Percentiles rank a stretch among this genome's conserved stretches.
Evolutionary conservation across 2,329 filamentous ascomycete species (phyloP).

Genomic region (Aspergillus sp.): DNA sequence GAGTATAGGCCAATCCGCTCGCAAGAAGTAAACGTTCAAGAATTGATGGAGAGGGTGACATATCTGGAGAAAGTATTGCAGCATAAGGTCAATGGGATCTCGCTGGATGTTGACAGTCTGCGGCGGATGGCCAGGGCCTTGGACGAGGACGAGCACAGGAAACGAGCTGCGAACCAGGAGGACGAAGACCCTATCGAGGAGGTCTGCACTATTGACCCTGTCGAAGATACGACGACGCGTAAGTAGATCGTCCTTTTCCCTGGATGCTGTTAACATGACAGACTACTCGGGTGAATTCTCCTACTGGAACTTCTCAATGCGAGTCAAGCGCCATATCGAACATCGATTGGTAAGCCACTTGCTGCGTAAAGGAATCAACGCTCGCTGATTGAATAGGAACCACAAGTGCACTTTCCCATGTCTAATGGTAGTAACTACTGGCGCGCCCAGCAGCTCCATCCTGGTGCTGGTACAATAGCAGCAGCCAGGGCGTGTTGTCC

Average conservation of each 20-base stretch:
- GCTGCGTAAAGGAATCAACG: not conserved
- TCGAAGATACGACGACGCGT: conserved; percentile 16
- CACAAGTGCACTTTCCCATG: conserved; percentile 23
- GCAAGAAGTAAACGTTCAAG: not conserved
- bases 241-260: not conserved
- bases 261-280: conserved; percentile 17
- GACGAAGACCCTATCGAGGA: conserved; percentile 6
- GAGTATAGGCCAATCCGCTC: not conserved
- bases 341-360: conserved; percentile 22
- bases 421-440: conserved; percentile 38
- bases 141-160: not conserved
- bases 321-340: conserved; percentile 52
- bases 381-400: conserved; percentile 16
- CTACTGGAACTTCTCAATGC: conserved; percentile 56
- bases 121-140: conserved; percentile 4
- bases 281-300: conserved; percentile 56
- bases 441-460: conserved; percentile 49
- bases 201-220: conserved; percentile 14
- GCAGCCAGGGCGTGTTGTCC: conserved; percentile 45
- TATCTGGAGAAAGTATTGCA: conserved; percentile 17
- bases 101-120: conserved; percentile 8
- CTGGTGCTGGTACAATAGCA: conserved; percentile 36
- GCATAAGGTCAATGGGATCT: conserved; percentile 6
- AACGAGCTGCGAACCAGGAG: not conserved
- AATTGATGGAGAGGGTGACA: conserved; percentile 6